phyloP scores from a whole-genome alignment of 2,329 filamentous ascomycete genomes.

The Davidsoniella virescens region DNA sequence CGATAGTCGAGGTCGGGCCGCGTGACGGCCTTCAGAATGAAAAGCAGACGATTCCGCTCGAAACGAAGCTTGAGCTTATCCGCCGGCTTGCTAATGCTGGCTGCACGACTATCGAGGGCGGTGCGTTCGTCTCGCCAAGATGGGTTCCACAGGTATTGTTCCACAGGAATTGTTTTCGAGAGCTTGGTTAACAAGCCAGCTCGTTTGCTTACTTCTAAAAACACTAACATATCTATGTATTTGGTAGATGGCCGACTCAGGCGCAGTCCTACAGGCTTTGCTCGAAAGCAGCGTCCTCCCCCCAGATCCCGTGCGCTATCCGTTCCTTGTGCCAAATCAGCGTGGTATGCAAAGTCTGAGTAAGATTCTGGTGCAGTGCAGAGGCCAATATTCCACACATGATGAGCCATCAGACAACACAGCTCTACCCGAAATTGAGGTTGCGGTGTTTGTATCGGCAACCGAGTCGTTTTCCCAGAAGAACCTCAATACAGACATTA shows the following conservation, averaged over 20 bases:
- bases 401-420: constrained; percentile 26
- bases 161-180: neutral
- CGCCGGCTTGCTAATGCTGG: constrained; percentile 52
- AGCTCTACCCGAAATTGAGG: constrained; percentile 40
- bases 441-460: constrained; percentile 68
- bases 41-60: constrained; percentile 50
- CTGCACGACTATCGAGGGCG: constrained; percentile 58
- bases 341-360: constrained; percentile 53
- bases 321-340: constrained; percentile 64
- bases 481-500: constrained; percentile 70
- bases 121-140: constrained; percentile 69
- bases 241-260: constrained; percentile 59
- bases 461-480: constrained; percentile 66
- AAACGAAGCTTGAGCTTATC: constrained; percentile 64
- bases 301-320: constrained; percentile 47
- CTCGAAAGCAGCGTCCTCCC: constrained; percentile 40
- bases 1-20: constrained; percentile 69
- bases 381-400: constrained; percentile 33
- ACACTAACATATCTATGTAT: neutral
- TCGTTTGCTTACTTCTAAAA: neutral
- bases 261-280: constrained; percentile 55
- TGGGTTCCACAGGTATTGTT: constrained; percentile 61
- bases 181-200: neutral
- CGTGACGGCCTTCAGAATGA: constrained; percentile 82
- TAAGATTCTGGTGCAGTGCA: constrained; percentile 35